Evolutionary conservation across 148 eudicot species (phyloP), one percentile per base, ranked within the genome.

Genomic region (Cornus florida): DNA sequence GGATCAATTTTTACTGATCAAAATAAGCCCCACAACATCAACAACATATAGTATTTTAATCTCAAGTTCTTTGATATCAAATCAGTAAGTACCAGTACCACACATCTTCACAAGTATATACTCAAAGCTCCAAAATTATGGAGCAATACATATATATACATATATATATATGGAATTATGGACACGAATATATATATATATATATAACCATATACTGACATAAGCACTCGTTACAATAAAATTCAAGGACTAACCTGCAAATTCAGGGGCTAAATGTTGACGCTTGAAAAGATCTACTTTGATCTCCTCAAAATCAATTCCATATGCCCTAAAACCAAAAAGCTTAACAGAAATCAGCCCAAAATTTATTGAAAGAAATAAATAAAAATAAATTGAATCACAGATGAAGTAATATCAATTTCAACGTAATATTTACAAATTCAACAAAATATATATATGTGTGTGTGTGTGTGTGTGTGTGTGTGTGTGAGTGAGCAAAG

Each of bases 271-370:
- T 4, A 72, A 72, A 19, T 80, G 81, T 41, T 80, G 83, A 17
- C 84, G 75, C 12, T 71, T 86, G 38, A 78, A 81, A 19, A 89
- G 77, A 24, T 78, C 78, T 19, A 85, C 75, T 69, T 77, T 69
- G 17, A 89, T 82, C 71, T 87, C 89, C 66, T 89, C 91, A 14
- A 89, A 89, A 10, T 87, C 70, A 41, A 89, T 77, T 12, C 83
- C 87, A 80, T 77, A 83, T 1, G 78, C 60, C 83, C 91, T 89
- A 62, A 60, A 22, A 4, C 13, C 38, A 71, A 59, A 66, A 50
- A 66, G 4, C 5, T 0, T 4, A 8, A 4, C 7, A 20, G 1
- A 62, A 1, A 62, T 62, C 7, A 20, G 66, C 24, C 5, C 6
- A 62, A 20, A 62, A 62, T 6, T 3, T 62, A 62, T 19, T 19